Percentiles rank a stretch among this genome's conserved stretches.
Evolutionary conservation across 257 asterid species (phyloP).

Genomic region (Ajuga chamaepitys): DNA sequence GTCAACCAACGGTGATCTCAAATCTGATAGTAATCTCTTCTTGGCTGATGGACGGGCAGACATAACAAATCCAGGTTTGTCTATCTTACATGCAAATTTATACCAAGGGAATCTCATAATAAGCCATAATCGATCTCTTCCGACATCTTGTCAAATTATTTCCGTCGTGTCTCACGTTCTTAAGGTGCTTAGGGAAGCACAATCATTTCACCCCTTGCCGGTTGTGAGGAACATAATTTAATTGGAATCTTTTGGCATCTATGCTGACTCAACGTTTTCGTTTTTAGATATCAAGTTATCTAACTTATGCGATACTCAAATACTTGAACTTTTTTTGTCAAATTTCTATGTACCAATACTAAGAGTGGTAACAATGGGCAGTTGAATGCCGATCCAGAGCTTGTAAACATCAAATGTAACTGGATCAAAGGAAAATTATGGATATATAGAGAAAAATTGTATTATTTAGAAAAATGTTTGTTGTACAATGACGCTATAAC

Average conservation of each 20-base stretch:
- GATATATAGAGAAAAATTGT: too few species aligned
- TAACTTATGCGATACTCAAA: not conserved
- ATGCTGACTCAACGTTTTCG: conserved; percentile 2
- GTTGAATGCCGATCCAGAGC: not conserved
- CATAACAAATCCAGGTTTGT: conserved; percentile 44
- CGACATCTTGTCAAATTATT: not conserved
- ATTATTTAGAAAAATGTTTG: too few species aligned
- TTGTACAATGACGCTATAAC: too few species aligned
- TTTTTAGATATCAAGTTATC: not conserved
- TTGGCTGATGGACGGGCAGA: conserved; percentile 27
- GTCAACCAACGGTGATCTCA: conserved; percentile 23
- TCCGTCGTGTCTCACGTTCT: not conserved
- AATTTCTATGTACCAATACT: not conserved
- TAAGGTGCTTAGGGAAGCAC: not conserved
- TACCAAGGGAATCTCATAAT: not conserved
- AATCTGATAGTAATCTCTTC: conserved; percentile 22
- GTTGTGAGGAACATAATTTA: not conserved
- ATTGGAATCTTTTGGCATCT: not conserved
- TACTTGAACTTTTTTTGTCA: not conserved
- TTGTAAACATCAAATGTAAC: not conserved
- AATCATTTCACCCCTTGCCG: not conserved
- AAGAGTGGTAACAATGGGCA: not conserved
- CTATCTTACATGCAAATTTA: conserved; percentile 5
- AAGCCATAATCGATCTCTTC: not conserved
- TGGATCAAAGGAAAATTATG: not conserved